Evolutionary conservation across 2,329 filamentous ascomycete species (phyloP), one percentile per base, ranked within the genome.

Genomic region (Sclerotinia sclerotiorum): DNA sequence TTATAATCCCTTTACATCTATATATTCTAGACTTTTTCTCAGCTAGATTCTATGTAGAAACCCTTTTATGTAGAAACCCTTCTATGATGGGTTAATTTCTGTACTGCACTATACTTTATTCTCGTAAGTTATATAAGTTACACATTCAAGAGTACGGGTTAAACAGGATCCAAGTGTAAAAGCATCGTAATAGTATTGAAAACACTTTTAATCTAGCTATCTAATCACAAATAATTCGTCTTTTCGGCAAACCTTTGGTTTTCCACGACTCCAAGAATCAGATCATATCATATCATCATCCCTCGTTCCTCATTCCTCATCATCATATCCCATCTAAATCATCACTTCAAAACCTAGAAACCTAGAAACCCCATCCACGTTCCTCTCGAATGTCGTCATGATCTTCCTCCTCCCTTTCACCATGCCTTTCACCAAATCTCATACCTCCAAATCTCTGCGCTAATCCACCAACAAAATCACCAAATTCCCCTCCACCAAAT

Each of bases 341-440:
- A 42, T 60, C 24, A 60, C 11, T 5, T 44, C 52, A 35, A 35
- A 35, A 8, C 35, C 8, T 35, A 44, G 11, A 44, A 32, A 48
- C 32, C n/a, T 57, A 61, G 19, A 67, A 58, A 15, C 65, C 49
- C 63, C 63, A 46, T 21, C 63, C 39, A 21, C 51, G 54, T 27
- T 24, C 29, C n/a, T 67, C 55, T 27, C 49, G 44, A 24, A 56
- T 67, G 79, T 90, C 27, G 80, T 91, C 66, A 84, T 84, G 3
- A 17, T 58, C 13, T 27, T 63, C 54, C 11, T 69, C 29, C 13
- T 68, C 57, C n/a, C 42, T 42, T 6, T 21, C 48, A n/a, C 15
- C 17, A 19, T 35, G 13, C 7, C 46, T 56, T 21, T 29, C 48
- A 44, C 48, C 57, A 24, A 67, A 52, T 32, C 69, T 24, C 51